These are phyloP conservation scores for Verruconis gallopava DNA, from an alignment of 2,329 filamentous ascomycete genomes.

Conservation along the genomic window DNA sequence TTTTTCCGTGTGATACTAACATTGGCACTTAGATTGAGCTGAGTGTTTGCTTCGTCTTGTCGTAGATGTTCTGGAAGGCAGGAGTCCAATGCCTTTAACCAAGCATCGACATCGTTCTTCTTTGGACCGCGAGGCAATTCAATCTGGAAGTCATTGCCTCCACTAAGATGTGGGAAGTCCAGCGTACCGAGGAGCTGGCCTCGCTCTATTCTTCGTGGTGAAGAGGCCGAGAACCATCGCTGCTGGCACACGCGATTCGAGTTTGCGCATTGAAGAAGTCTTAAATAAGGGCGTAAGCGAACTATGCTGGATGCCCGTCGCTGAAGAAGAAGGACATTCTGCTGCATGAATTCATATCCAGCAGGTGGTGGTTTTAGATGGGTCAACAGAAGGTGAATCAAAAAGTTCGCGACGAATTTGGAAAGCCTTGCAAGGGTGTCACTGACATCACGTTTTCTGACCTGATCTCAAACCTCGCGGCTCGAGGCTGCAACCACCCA, in stretches of 20 bases:
- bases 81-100: neutral
- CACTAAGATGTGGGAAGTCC: neutral
- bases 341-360: neutral
- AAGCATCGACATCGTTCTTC: neutral
- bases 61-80: neutral
- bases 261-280: no score
- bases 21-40: neutral
- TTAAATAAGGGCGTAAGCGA: neutral
- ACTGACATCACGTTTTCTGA: no score
- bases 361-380: neutral
- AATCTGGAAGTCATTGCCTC: neutral
- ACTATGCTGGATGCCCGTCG: neutral
- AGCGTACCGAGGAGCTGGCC: neutral
- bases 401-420: neutral
- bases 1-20: neutral
- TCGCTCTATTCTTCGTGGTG: no score
- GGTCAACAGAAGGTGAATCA: neutral
- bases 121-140: neutral
- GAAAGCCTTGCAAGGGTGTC: no score
- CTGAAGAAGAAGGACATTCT: neutral
- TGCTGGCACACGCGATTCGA: no score
- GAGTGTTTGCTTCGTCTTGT: neutral
- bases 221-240: no score
- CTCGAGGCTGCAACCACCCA: no score
- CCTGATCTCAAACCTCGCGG: no score